phyloP scores from a whole-genome alignment of 352 stramenopile species.

The Phytopythium montanum region DNA sequence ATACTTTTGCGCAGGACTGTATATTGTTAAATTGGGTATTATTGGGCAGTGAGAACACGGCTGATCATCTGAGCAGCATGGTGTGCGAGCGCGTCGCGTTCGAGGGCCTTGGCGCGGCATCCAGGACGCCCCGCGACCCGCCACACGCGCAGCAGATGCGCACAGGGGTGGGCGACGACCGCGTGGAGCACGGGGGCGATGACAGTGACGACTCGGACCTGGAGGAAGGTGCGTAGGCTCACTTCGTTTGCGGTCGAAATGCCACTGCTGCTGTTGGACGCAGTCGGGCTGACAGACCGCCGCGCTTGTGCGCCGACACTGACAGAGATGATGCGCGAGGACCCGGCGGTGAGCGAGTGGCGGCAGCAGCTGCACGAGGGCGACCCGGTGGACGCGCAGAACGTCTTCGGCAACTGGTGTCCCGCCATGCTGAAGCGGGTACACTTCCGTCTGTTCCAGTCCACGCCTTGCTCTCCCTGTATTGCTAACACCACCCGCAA shows the following conservation, averaged over 20 bases:
- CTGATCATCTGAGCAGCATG: slow-evolving; percentile 21
- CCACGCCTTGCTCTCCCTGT: neutral
- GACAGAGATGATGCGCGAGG: slow-evolving; percentile 80
- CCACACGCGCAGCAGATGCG: neutral
- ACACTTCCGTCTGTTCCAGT: neutral
- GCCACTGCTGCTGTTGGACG: no score
- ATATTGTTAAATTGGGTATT: no score
- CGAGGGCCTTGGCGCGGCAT: slow-evolving; percentile 1
- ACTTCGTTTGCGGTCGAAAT: no score
- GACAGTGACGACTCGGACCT: slow-evolving; percentile 67
- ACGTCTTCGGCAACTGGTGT: slow-evolving; percentile 85
- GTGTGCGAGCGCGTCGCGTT: slow-evolving; percentile 41
- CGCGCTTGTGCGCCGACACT: no score
- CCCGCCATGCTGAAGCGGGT: slow-evolving; percentile 51
- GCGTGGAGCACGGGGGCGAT: slow-evolving; percentile 18
- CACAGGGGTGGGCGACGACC: slow-evolving; percentile 11
- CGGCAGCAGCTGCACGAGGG: slow-evolving; percentile 58
- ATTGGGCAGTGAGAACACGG: no score
- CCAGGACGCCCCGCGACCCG: neutral
- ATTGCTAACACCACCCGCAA: no score
- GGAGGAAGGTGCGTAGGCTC: slow-evolving; percentile 59
- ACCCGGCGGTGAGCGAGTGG: slow-evolving; percentile 68
- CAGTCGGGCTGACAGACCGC: no score
- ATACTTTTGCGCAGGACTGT: no score
- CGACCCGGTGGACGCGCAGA: slow-evolving; percentile 72